phyloP scores from a whole-genome alignment of 2,329 filamentous ascomycete species.

The Ophiocordyceps unilateralis region DNA sequence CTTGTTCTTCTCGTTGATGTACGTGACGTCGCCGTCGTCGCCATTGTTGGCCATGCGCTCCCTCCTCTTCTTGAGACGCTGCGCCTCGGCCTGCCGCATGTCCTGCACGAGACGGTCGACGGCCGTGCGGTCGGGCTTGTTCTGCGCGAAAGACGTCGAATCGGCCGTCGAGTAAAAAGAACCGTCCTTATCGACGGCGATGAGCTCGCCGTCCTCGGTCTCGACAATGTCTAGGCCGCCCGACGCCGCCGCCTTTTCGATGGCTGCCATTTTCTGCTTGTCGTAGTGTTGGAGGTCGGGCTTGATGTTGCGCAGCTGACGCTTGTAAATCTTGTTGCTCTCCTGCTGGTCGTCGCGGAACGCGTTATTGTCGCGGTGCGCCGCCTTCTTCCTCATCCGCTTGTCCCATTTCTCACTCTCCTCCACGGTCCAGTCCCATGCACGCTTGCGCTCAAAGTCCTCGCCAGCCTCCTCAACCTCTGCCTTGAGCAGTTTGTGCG shows the following conservation, averaged over 20 bases:
- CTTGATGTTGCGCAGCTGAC: conserved; percentile 62
- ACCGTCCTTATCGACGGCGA: conserved; percentile 83
- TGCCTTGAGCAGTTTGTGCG: conserved; percentile 84
- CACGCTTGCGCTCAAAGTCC: conserved; percentile 93
- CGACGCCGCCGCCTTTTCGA: conserved; percentile 68
- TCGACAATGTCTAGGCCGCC: conserved; percentile 88
- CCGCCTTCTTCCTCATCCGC: conserved; percentile 70
- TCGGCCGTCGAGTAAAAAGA: conserved; percentile 83
- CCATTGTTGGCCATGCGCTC: conserved; percentile 63
- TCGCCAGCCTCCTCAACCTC: conserved; percentile 72
- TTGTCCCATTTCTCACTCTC: conserved; percentile 91
- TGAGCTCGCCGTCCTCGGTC: conserved; percentile 84
- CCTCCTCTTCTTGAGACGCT: conserved; percentile 67
- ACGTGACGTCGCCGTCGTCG: conserved; percentile 83
- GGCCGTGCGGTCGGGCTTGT: conserved; percentile 72
- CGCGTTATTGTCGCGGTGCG: conserved; percentile 66
- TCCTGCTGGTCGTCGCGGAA: conserved; percentile 84
- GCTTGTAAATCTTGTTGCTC: conserved; percentile 83
- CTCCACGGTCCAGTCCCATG: conserved; percentile 97
- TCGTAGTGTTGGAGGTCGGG: conserved; percentile 75
- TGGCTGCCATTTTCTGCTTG: conserved; percentile 65
- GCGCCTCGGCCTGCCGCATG: conserved; percentile 74
- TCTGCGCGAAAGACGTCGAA: conserved; percentile 63
- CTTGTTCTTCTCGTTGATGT: conserved; percentile 99
- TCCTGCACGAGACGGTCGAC: conserved; percentile 79